Evolutionary conservation across 768 basidiomycete genomes (phyloP), one percentile per base, ranked within the genome.

Genomic region (Gautieria morchelliformis): DNA sequence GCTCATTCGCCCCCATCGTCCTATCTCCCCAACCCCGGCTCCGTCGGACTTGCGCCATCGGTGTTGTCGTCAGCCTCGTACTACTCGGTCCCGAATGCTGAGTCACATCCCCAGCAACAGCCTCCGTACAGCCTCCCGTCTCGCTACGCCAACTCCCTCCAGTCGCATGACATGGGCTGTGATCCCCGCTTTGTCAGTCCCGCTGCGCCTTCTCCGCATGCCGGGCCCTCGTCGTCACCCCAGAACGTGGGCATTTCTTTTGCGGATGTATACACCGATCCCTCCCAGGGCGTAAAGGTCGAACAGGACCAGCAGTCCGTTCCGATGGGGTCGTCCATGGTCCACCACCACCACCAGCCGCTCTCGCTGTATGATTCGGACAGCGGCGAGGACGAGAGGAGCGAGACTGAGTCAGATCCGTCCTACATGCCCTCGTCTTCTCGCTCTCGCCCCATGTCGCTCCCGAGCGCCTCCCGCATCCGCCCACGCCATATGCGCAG

Each of bases 371-470:
- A 49, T 24, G 48, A 49, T 17, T 27, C 22, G 22, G 48, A 49
- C 48, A 49, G 48, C n/a, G 48, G 48, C 48, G 48, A 49, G 27
- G 48, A 49, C 32, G 48, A 49, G 48, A 49, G 32, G 48, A 49
- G 48, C 27, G 48, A 49, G 19, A 11, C 10, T 5, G 45, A 55
- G 22, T 53, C 24, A 17, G 41, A 22, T 35, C 33, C 30, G 24
- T 42, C 52, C 32, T 42, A 37, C 37, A 22, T 53, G 19, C 52
- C 52, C 52, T 53, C 52, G 33, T 24, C 41, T 39, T 53, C 52
- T 10, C 52, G 41, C 17, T 40, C 37, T 14, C 19, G 37, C 19
- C 33, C 35, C 37, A 40, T 42, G 37, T 40, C 52, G 20, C 22
- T 32, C 37, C 35, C 52, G 7, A 24, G 17, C 22, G 32, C 44